Evolutionary conservation across 2,329 filamentous ascomycete species (phyloP), one percentile per base, ranked within the genome.

Genomic region (Epichloe sp.): DNA sequence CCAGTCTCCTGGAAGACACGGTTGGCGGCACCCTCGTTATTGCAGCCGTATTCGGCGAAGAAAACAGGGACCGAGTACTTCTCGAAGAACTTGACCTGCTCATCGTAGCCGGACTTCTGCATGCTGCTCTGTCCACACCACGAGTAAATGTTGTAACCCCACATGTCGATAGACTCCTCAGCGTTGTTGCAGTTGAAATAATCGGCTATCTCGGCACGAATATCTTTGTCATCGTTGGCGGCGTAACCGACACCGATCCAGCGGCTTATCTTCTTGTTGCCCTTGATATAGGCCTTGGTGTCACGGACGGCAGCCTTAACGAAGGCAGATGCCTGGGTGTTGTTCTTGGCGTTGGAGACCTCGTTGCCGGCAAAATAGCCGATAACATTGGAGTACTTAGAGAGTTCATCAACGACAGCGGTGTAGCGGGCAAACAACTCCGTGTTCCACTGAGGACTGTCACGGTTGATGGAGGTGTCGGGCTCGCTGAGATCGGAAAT

Each of bases 121-220:
- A 85, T 93, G 62, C 75, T 80, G 63, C 87, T 95, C 60, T 90
- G 69, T 59, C 91, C 93, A 68, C 93, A 98, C 93, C 93, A 98
- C 49, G 90, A 95, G 79, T 98, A 98, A 73, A 97, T 95, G 78
- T 98, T 98, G 84, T 97, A 97, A 53, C 93, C 93, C 87, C 90
- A 98, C 77, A 94, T 97, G 71, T 98, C 93, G 58, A 97, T 95
- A 54, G 85, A 63, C 8, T 74, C 71, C 36, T 74, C 65, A 54
- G 80, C 68, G 3, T 61, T 52, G 54, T 90, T 87, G 65, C 93
- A 98, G 77, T 95, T 90, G 74, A 98, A 96, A 79, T 95, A 98
- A 65, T 88, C 74, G 59, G 88, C 87, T 63, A 97, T 81, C 62
- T 88, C 75, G 57, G 76, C 76, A 68, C 93, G 87, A 60, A 95